These are phyloP conservation scores for Didymella glomerata DNA, from an alignment of 2,329 filamentous ascomycete species.

Conservation along the genomic window DNA sequence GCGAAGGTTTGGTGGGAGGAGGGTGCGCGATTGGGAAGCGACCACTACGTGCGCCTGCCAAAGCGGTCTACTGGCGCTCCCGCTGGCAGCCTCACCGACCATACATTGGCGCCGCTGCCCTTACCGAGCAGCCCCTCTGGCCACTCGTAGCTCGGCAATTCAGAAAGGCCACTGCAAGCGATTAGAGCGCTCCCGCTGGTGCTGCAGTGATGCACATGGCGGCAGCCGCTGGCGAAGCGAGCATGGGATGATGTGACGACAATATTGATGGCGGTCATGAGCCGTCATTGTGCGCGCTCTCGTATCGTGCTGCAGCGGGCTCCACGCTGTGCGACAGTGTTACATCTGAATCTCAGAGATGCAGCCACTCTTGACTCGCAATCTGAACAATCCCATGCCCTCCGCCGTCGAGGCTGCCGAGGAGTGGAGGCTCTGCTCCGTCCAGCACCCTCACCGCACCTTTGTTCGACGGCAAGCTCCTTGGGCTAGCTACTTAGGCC, in stretches of 20 bases:
- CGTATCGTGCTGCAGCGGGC: constrained; percentile 19
- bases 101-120: constrained; percentile 17
- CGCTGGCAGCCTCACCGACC: constrained; percentile 26
- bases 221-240: constrained; percentile 36
- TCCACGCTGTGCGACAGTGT: constrained; percentile 10
- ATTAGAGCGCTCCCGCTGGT: constrained; percentile 28
- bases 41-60: constrained; percentile 28
- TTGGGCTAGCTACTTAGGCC: constrained; percentile 32
- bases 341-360: constrained; percentile 1
- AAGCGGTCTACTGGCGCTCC: constrained; percentile 38
- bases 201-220: constrained; percentile 26
- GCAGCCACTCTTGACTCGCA: constrained; percentile 29
- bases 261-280: constrained; percentile 27
- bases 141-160: constrained; percentile 27
- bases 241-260: constrained; percentile 29
- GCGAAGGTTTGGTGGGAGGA: constrained; percentile 21
- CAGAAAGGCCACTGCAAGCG: constrained; percentile 16
- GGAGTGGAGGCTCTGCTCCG: constrained; percentile 20
- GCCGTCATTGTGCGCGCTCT: constrained; percentile 23
- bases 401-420: constrained; percentile 7
- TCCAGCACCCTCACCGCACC: constrained; percentile 35
- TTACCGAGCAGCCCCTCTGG: neutral
- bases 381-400: constrained; percentile 7
- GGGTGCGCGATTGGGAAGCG: constrained; percentile 27
- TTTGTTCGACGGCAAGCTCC: constrained; percentile 30